Evolutionary conservation across 83 land plant genomes (phyloP).

Genomic region (Picea engelmannii): DNA sequence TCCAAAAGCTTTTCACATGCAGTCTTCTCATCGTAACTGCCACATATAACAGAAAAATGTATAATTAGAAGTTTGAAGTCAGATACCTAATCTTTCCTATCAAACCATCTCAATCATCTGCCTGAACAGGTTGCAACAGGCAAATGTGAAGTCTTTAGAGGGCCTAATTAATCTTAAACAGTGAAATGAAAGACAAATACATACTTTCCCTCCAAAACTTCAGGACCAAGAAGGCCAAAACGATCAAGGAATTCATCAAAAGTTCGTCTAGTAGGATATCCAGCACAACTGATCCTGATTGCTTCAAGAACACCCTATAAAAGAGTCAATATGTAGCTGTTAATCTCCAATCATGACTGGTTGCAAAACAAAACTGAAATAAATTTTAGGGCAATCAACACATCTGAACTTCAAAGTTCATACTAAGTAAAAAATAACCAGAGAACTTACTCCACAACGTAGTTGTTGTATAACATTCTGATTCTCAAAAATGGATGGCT

Average conservation of each 20-base stretch:
- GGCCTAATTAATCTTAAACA: not conserved
- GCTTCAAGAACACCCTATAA: conserved; percentile 92
- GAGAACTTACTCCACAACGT: conserved; percentile 82
- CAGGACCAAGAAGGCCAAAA: conserved; percentile 81
- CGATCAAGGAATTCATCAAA: conserved; percentile 83
- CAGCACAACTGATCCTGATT: conserved; percentile 90
- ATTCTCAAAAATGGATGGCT: conserved; percentile 86
- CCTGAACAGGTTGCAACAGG: not conserved
- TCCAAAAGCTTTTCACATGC: conserved; percentile 75
- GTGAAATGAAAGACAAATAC: conserved; percentile 19
- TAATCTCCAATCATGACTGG: not conserved
- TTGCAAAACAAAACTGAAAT: not conserved
- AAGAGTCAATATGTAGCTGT: not conserved
- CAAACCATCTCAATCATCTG: not conserved
- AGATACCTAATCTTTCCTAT: not conserved
- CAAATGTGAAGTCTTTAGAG: not conserved
- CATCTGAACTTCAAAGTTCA: not conserved
- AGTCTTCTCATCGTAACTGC: conserved; percentile 74
- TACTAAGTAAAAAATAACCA: not conserved
- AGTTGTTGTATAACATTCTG: conserved; percentile 78
- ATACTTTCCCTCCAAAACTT: conserved; percentile 75
- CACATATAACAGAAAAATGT: not conserved
- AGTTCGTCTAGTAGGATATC: conserved; percentile 82
- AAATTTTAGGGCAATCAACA: not conserved
- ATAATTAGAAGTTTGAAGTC: not conserved